Percentiles rank a stretch among this genome's conserved stretches.
phyloP scores from a whole-genome alignment of 495 filamentous ascomycete species.

The Talaromyces proteolyticus region DNA sequence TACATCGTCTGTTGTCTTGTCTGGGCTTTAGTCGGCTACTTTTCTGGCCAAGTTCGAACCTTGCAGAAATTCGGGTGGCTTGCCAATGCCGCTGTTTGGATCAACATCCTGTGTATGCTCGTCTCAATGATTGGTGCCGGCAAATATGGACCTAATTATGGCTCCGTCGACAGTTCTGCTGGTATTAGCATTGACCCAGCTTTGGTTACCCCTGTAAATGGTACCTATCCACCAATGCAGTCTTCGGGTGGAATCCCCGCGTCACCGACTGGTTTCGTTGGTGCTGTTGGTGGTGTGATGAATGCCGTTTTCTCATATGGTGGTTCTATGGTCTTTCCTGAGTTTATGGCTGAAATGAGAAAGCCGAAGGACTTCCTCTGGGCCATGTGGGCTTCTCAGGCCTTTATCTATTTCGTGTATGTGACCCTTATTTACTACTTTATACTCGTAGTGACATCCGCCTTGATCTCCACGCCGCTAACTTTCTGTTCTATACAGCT shows the following conservation, averaged over 20 bases:
- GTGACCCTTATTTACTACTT: not conserved
- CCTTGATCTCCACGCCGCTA: no score
- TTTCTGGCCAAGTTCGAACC: constrained; percentile 36
- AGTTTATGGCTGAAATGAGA: constrained; percentile 63
- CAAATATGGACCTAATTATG: constrained; percentile 39
- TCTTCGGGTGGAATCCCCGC: constrained; percentile 14
- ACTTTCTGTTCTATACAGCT: no score
- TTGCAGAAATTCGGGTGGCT: constrained; percentile 20
- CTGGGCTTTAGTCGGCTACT: constrained; percentile 36
- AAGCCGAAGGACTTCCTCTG: constrained; percentile 58
- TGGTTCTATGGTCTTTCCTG: constrained; percentile 54
- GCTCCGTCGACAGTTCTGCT: constrained; percentile 13
- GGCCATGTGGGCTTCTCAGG: constrained; percentile 44
- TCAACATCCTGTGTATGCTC: constrained; percentile 18
- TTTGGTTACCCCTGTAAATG: constrained; percentile 10
- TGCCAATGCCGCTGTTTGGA: constrained; percentile 18
- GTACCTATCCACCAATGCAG: constrained; percentile 8
- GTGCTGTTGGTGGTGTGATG: constrained; percentile 2
- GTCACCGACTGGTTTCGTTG: constrained; percentile 8
- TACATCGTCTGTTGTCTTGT: constrained; percentile 44
- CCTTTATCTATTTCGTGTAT: constrained; percentile 39
- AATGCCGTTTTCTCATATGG: constrained; percentile 46
- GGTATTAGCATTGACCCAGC: constrained; percentile 7
- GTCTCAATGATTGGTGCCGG: constrained; percentile 45
- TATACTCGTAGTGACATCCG: no score